Percentiles rank a stretch among this genome's conserved stretches.
phyloP scores from a whole-genome alignment of 805 yeast species.

The Saccharomycopsis olivae region DNA sequence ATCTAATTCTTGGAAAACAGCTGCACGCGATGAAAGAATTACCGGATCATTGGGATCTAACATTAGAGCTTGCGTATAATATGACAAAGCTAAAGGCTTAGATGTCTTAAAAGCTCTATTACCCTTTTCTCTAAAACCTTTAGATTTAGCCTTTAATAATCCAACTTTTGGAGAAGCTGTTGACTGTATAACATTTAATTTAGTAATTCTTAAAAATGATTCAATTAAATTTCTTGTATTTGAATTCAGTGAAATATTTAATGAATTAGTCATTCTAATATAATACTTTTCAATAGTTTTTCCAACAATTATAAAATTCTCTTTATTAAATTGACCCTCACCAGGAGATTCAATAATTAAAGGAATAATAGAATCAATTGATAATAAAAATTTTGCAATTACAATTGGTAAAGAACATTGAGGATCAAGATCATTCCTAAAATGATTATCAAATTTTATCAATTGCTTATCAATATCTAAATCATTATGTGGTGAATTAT shows the following conservation, averaged over 20 bases:
- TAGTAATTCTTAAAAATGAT: neutral
- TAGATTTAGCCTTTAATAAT: conserved; percentile 59
- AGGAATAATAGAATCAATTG: neutral
- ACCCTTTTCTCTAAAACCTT: conserved; percentile 72
- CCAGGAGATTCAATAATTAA: neutral
- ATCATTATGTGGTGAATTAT: neutral
- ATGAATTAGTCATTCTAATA: neutral
- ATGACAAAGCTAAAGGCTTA: conserved; percentile 33
- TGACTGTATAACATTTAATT: neutral
- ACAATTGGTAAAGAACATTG: neutral
- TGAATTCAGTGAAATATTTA: too few species aligned
- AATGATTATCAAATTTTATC: neutral
- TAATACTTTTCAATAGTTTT: neutral
- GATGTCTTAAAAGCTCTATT: conserved; percentile 76
- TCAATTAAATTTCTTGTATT: neutral
- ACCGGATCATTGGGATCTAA: conserved; percentile 26
- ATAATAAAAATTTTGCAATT: neutral
- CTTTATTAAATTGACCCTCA: neutral
- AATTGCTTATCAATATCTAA: neutral
- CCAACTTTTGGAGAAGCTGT: conserved; percentile 27
- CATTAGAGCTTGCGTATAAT: conserved; percentile 28
- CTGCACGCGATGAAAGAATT: conserved; percentile 31
- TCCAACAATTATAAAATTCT: neutral
- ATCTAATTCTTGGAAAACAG: conserved; percentile 28
- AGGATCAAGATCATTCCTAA: neutral